Conservation (phyloP, 2,329 filamentous ascomycete genomes). For the Oidium heveae region DNA sequence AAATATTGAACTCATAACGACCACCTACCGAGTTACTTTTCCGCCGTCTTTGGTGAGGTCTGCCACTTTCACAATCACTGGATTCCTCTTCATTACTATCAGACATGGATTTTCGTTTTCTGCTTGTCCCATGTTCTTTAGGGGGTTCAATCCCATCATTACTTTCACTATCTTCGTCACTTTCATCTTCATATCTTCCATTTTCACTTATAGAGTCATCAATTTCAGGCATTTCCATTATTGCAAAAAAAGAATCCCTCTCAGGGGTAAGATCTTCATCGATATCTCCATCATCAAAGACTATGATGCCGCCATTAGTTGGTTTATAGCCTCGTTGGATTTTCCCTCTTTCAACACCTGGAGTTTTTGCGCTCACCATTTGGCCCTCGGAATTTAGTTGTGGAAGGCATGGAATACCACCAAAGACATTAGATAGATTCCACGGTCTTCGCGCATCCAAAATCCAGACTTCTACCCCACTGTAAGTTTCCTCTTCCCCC, state of each 20-base stretch:
- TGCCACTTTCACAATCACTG: conserved; percentile 41
- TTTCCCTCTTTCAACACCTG: conserved; percentile 47
- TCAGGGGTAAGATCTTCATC: conserved; percentile 55
- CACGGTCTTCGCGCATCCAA: conserved; percentile 78
- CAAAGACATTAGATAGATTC: conserved; percentile 88
- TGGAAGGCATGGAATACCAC: conserved; percentile 30
- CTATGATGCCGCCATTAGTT: conserved; percentile 67
- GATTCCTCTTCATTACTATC: conserved; percentile 42
- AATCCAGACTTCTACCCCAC: conserved; percentile 86
- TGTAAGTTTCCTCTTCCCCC: conserved; percentile 37
- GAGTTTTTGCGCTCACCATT: conserved; percentile 22
- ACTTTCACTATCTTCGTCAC: conserved; percentile 27
- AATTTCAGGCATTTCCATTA: conserved; percentile 72
- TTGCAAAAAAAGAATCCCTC: conserved; percentile 58
- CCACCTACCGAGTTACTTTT: too few relatives aligned
- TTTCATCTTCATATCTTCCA: conserved; percentile 26
- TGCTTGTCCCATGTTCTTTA: conserved; percentile 24
- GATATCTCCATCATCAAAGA: conserved; percentile 91
- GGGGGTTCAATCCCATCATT: conserved; percentile 27
- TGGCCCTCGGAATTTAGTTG: conserved; percentile 20
- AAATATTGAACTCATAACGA: too few relatives aligned
- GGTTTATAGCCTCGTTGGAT: conserved; percentile 48
- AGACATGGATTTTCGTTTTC: conserved; percentile 63
- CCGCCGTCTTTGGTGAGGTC: conserved; percentile 54
- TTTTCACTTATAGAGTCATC: too few relatives aligned